Base-by-base conservation (phyloP, 169 alveolate genomes). In the Pseudocohnilembus persalinus region DNA sequence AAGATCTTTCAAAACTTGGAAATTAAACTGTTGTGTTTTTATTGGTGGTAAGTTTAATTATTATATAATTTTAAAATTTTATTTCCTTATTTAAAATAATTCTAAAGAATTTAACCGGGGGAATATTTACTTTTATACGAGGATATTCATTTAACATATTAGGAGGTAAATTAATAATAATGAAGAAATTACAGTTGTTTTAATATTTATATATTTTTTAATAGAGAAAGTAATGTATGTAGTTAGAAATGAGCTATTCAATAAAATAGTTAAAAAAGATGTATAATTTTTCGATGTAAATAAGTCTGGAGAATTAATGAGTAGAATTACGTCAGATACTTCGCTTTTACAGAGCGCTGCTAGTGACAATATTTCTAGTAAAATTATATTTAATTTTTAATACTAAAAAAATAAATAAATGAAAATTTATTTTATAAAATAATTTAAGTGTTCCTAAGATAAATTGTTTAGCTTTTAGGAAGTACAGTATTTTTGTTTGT, bases 221-320 rank as follows among this genome's bases (percentile, higher is more conserved):
- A 11, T 49, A 31, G 89, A 84, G 77, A 84, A 72, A 28, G 81
- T 84, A 11, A 84, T 78, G 76, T 30, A 76, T 75, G 65, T 30
- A 1, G n/a, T 84, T n/a, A 84, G 89, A 73, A 84, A 80, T 77
- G 89, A 84, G 20, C 74, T 84, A 31, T 84, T 77, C 49, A 34
- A 76, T 25, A 84, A 84, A 29, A 31, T 84, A 25, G 32, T 84
- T 15, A 26, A 77, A 32, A 82, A 85, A 33, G 93, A 89, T 74
- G 73, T 82, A 1, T 85, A 32, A 33, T 89, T 89, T 74, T 89
- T 82, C 65, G 93, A 89, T 73, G 31, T 24, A 29, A 82, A 85
- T 30, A 82, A 88, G 31, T 80, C 89, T 74, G 93, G 91, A 27
- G 93, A 89, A 31, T 25, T 89, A 29, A 68, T 89, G 72, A 80